These are phyloP conservation scores for Trichopus zeylanicus DNA, from an alignment of 116 monocot species.

Conservation along the genomic window DNA sequence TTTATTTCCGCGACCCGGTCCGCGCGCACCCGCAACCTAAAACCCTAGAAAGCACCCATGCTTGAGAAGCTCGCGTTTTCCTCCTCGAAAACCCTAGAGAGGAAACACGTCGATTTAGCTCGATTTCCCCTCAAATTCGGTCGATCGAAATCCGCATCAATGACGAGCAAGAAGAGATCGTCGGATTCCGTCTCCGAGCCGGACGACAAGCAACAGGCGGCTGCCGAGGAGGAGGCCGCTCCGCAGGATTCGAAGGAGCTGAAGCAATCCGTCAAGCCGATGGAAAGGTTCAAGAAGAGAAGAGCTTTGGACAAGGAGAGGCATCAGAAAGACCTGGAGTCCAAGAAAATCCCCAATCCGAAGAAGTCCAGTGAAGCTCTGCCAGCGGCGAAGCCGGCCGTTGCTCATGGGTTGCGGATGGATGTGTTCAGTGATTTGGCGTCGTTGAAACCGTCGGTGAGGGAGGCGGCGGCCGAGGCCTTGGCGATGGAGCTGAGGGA, in stretches of 20 bases:
- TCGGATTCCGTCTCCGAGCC: background rate
- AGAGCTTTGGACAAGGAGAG: conserved; percentile 60
- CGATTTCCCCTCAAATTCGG: too few relatives aligned
- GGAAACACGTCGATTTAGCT: background rate
- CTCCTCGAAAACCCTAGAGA: conserved; percentile 2
- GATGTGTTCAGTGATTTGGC: conserved; percentile 55
- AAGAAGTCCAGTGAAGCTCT: background rate
- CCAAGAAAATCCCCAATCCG: conserved; percentile 5
- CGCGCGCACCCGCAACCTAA: background rate
- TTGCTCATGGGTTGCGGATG: conserved; percentile 32
- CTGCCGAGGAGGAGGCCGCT: background rate
- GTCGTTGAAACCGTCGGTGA: conserved; percentile 29
- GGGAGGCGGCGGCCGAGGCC: conserved; percentile 54
- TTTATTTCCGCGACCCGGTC: too few relatives aligned
- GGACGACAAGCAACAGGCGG: background rate
- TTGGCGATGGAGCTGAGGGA: conserved; percentile 45
- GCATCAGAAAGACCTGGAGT: conserved; percentile 16
- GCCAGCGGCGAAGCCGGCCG: background rate
- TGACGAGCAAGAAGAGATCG: background rate
- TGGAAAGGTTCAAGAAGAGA: conserved; percentile 78
- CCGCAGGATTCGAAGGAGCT: background rate
- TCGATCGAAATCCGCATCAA: too few relatives aligned
- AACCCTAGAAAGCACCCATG: background rate
- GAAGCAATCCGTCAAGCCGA: conserved; percentile 11
- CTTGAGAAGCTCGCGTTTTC: background rate